Evolutionary conservation across 2,329 filamentous ascomycete genomes (phyloP).

Genomic region (Cladosporium sp.): DNA sequence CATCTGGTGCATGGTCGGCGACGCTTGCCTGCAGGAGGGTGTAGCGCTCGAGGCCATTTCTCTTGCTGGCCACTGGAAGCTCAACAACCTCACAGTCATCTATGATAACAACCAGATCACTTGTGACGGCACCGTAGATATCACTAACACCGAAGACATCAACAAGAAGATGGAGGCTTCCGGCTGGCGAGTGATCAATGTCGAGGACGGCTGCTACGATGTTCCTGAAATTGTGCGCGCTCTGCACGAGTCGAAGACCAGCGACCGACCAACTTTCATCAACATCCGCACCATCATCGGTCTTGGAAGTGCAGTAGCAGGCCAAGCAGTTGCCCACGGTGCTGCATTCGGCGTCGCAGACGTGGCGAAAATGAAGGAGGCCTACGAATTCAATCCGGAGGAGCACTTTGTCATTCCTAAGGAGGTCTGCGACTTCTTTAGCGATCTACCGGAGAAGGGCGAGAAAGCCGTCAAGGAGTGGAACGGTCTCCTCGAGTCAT

Average conservation of each 20-base stretch:
- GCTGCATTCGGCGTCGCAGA: slow-evolving; percentile 53
- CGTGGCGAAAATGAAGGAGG: slow-evolving; percentile 52
- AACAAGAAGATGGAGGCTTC: slow-evolving; percentile 56
- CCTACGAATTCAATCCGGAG: slow-evolving; percentile 47
- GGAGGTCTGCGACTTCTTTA: slow-evolving; percentile 50
- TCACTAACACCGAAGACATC: slow-evolving; percentile 53
- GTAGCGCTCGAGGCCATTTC: slow-evolving; percentile 55
- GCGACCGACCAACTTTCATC: slow-evolving; percentile 50
- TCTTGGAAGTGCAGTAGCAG: slow-evolving; percentile 46
- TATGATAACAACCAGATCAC: slow-evolving; percentile 61
- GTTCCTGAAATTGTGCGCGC: slow-evolving; percentile 47
- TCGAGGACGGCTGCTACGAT: slow-evolving; percentile 51
- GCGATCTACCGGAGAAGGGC: slow-evolving; percentile 44
- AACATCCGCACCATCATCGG: slow-evolving; percentile 56
- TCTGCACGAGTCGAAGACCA: slow-evolving; percentile 42
- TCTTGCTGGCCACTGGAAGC: slow-evolving; percentile 52
- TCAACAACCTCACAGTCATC: slow-evolving; percentile 55
- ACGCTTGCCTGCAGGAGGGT: slow-evolving; percentile 57
- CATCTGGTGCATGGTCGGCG: slow-evolving; percentile 56
- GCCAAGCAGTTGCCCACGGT: slow-evolving; percentile 54
- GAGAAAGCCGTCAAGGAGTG: slow-evolving; percentile 46
- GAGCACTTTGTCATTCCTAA: slow-evolving; percentile 38
- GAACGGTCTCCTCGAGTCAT: slow-evolving; percentile 39
- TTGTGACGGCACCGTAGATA: slow-evolving; percentile 54
- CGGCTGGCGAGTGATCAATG: slow-evolving; percentile 54